These are phyloP conservation scores for Aspergillus nanangensis DNA, from an alignment of 495 filamentous ascomycete genomes.

Conservation along the genomic window DNA sequence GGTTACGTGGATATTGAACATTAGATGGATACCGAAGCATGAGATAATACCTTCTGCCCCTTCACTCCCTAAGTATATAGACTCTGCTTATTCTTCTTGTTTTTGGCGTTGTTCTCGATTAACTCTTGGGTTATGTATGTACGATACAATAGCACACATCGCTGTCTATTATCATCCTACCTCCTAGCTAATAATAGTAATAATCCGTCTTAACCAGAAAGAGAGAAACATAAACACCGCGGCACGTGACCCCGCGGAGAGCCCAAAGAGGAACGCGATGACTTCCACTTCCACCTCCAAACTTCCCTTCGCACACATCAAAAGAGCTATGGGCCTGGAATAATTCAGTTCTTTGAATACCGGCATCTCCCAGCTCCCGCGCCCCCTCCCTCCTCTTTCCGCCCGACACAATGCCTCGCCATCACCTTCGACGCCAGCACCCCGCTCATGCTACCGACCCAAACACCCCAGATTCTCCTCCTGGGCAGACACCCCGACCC, in stretches of 20 bases:
- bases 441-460: conserved; percentile 10
- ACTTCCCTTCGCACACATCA: background rate
- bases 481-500: conserved; percentile 1
- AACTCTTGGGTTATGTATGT: background rate
- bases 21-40: conserved; percentile 4
- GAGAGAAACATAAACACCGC: background rate
- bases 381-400: too few species aligned
- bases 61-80: too few species aligned
- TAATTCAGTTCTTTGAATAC: too few species aligned
- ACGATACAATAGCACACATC: background rate
- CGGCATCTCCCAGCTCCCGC: too few species aligned
- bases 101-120: background rate
- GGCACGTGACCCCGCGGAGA: background rate
- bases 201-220: background rate
- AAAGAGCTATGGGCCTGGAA: too few species aligned
- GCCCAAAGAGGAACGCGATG: background rate
- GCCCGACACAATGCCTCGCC: conserved; percentile 29
- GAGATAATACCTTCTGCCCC: too few species aligned
- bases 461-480: conserved; percentile 1
- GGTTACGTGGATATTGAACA: conserved; percentile 51
- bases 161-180: background rate
- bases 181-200: too few species aligned
- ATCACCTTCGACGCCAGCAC: conserved; percentile 19
- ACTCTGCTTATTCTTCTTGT: background rate
- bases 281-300: background rate